Percentiles rank a stretch among this genome's conserved stretches.
Evolutionary conservation across 2,329 filamentous ascomycete genomes (phyloP).

Genomic region (Claviceps lovelessii): DNA sequence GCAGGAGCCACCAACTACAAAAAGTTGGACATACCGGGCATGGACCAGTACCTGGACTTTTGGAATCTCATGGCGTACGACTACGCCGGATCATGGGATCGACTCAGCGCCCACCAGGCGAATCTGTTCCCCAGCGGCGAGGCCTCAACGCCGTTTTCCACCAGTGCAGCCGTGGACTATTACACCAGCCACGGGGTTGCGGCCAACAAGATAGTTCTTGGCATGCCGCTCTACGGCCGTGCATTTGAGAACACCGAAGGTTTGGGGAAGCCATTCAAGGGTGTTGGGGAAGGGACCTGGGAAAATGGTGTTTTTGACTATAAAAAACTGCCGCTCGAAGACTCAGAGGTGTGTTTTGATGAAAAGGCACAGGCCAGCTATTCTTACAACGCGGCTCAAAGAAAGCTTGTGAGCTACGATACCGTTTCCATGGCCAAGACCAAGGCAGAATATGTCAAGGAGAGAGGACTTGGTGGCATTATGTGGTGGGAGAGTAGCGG

Average conservation of each 20-base stretch:
- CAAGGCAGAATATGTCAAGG: conserved; percentile 60
- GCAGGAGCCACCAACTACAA: conserved; percentile 48
- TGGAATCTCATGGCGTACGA: conserved; percentile 86
- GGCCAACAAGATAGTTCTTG: conserved; percentile 63
- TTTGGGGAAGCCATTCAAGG: conserved; percentile 52
- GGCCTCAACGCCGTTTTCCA: conserved; percentile 62
- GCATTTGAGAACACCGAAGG: conserved; percentile 70
- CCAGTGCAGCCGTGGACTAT: conserved; percentile 50
- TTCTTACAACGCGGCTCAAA: conserved; percentile 51
- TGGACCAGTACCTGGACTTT: conserved; percentile 56
- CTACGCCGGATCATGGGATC: conserved; percentile 72
- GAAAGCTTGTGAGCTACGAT: conserved; percentile 67
- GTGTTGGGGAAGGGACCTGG: conserved; percentile 68
- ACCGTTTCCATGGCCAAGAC: conserved; percentile 49
- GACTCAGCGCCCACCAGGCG: conserved; percentile 57
- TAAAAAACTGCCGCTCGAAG: conserved; percentile 63
- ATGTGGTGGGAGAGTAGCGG: conserved; percentile 96
- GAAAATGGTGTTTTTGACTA: conserved; percentile 79
- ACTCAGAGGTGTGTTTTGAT: conserved; percentile 52
- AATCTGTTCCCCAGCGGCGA: conserved; percentile 56
- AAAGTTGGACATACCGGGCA: conserved; percentile 45
- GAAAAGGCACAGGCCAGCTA: conserved; percentile 54
- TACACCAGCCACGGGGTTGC: conserved; percentile 55
- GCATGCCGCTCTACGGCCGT: conserved; percentile 86
- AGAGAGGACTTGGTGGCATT: conserved; percentile 59